Conservation (phyloP, 495 filamentous ascomycete genomes). For the Eremomyces bilateralis region DNA sequence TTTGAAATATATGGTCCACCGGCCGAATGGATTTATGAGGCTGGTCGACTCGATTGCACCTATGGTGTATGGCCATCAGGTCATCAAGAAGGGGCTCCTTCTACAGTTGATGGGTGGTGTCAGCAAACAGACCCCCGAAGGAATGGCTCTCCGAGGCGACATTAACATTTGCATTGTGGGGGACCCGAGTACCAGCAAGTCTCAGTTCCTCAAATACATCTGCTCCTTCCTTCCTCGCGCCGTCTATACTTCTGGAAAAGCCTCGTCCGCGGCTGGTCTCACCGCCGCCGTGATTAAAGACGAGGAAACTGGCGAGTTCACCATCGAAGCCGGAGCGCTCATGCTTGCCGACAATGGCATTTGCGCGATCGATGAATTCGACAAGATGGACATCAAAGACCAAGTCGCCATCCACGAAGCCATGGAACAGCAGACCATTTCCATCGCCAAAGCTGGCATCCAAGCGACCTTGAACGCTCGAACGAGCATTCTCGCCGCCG, state of each 20-base stretch:
- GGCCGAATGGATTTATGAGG: slow-evolving; percentile 82
- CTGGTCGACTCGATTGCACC: slow-evolving; percentile 89
- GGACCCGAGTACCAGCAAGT: slow-evolving; percentile 94
- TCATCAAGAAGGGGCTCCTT: slow-evolving; percentile 92
- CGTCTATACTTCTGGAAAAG: slow-evolving; percentile 96
- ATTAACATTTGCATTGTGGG: slow-evolving; percentile 98
- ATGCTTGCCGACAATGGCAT: slow-evolving; percentile 97
- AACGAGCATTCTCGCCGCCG: slow-evolving; percentile 85
- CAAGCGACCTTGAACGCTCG: slow-evolving; percentile 93
- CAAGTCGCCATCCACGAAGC: slow-evolving; percentile 99
- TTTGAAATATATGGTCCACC: slow-evolving; percentile 78
- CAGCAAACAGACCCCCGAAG: slow-evolving; percentile 71
- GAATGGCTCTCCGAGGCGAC: slow-evolving; percentile 83
- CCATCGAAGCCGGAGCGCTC: slow-evolving; percentile 92
- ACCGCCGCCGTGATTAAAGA: slow-evolving; percentile 96
- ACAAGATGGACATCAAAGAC: slow-evolving; percentile 97
- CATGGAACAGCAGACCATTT: slow-evolving; percentile 99
- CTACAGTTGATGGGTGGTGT: slow-evolving; percentile 88
- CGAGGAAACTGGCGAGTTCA: slow-evolving; percentile 95
- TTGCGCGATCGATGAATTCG: slow-evolving; percentile 97
- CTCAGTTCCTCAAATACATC: slow-evolving; percentile 86
- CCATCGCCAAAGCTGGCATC: slow-evolving; percentile 96
- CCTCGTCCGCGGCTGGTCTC: slow-evolving; percentile 90
- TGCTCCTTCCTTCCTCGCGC: slow-evolving; percentile 87
- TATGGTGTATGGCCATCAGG: slow-evolving; percentile 90